Evolutionary conservation across 2,329 filamentous ascomycete genomes (phyloP).

Genomic region (Fusarium sp.): DNA sequence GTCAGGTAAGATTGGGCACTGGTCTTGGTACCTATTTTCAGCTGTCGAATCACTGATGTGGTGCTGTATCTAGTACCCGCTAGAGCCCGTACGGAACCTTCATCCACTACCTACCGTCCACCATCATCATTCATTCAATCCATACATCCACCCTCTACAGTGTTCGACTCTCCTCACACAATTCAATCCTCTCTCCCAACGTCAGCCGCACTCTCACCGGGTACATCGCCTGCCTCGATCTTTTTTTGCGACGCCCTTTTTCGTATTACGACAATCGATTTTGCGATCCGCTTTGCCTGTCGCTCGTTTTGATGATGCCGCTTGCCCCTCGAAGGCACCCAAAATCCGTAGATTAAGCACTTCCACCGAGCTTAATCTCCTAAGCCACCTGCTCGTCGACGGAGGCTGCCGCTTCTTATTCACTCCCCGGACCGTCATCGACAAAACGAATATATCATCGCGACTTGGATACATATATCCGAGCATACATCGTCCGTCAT

Average conservation of each 20-base stretch:
- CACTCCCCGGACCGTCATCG: not conserved
- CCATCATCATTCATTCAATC: constrained; percentile 4
- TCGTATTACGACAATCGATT: constrained; percentile 6
- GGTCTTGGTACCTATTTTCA: constrained; percentile 8
- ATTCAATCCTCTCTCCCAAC: constrained; percentile 18
- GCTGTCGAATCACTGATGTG: constrained; percentile 22
- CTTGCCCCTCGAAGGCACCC: constrained; percentile 40
- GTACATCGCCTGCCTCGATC: constrained; percentile 9
- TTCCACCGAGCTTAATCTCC: constrained; percentile 17
- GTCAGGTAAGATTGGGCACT: constrained; percentile 10
- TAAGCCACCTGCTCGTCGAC: not conserved
- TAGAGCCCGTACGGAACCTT: not conserved
- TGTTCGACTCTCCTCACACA: constrained; percentile 19
- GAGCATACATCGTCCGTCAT: constrained; percentile 23
- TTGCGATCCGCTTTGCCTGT: constrained; percentile 20
- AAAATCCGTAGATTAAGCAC: constrained; percentile 38
- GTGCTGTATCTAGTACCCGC: constrained; percentile 11
- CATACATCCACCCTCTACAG: constrained; percentile 1
- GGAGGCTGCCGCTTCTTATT: constrained; percentile 1
- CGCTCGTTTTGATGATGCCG: constrained; percentile 42
- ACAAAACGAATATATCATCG: constrained; percentile 3
- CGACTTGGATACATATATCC: constrained; percentile 3
- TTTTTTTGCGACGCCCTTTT: constrained; percentile 4
- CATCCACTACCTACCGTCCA: not conserved
- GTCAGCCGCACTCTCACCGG: constrained; percentile 17